Evolutionary conservation across 2,329 filamentous ascomycete genomes (phyloP).

Genomic region (Colletotrichum gigasporum): DNA sequence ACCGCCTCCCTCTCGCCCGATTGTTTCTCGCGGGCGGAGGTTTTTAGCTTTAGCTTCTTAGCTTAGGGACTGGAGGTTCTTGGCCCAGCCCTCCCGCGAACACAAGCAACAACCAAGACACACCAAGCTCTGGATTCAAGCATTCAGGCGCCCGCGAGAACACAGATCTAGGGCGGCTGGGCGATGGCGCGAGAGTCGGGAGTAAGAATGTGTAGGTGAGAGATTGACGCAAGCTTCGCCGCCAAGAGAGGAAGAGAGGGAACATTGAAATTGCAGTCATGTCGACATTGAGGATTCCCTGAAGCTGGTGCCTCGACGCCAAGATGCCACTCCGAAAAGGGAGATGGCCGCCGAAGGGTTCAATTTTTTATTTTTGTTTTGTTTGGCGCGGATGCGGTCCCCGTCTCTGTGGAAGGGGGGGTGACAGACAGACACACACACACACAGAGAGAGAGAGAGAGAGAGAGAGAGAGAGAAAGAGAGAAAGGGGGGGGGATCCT

Average conservation of each 20-base stretch:
- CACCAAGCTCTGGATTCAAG: slow-evolving; percentile 14
- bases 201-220: neutral
- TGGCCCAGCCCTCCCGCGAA: slow-evolving; percentile 11
- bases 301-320: neutral
- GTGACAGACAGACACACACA: too few species aligned
- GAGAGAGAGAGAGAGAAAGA: too few species aligned
- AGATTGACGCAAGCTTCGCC: neutral
- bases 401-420: neutral
- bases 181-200: neutral
- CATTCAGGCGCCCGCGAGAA: neutral
- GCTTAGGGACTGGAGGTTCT: neutral
- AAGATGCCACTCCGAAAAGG: neutral
- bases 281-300: neutral
- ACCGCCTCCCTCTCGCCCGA: neutral
- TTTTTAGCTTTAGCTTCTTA: neutral
- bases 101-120: slow-evolving; percentile 23
- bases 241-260: neutral
- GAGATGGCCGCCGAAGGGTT: neutral
- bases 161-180: neutral
- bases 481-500: slow-evolving; percentile 12
- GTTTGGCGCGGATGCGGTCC: slow-evolving; percentile 15
- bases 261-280: neutral
- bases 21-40: neutral
- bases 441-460: too few species aligned
- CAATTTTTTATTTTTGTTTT: neutral